Base-by-base conservation (phyloP, 2,329 filamentous ascomycete genomes). In the Epichloe festucae region DNA sequence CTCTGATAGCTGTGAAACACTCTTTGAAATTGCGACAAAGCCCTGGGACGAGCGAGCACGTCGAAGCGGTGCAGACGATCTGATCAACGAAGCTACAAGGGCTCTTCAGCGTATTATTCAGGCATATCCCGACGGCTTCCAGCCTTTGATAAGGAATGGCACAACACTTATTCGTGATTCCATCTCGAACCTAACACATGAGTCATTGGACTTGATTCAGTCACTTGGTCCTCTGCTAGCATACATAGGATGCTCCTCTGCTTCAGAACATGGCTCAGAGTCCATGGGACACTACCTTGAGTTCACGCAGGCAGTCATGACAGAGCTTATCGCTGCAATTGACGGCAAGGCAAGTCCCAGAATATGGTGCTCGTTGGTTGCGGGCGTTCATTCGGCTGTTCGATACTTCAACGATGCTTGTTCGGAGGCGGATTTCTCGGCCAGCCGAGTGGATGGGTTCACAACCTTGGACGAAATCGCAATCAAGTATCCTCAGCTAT, bases 201-300 rank as follows among this genome's bases (percentile, higher is more conserved):
- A 63, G 10, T 58, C 60, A 4, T 56, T 58, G 4, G 57, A 62
- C 42, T 58, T 56, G 8, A 63, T 72, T 5, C 63, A 65, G 34
- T 60, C 60, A 31, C 62, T 76, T 2, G 65, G 74, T 4, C 66
- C 68, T 10, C 66, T 73, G 2, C 56, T 81, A 3, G 72, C 73
- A 3, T 74, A 71, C 50, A 65, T 79, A 46, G 73, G 73, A 31
- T 77, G 73, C 58, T 76, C 73, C 68, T 1, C 56, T 52, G 2
- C 53, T 45, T 8, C 53, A 12, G 44, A 21, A 17, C n/a, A 40
- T 38, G 45, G 58, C 3, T 56, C 57, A 1, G 56, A 59, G 5
- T 61, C 63, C 1, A 60, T 73, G n/a, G 53, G 60, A 14, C 68
- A 75, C 53, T 73, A 73, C 50, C 52, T 74, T 11, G 66, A 63